A percentile compares a stretch with the other conserved stretches of the same genome.
Conservation (phyloP, 176 grass and related monocot genomes). For the Chrysopogon serrulatus region DNA sequence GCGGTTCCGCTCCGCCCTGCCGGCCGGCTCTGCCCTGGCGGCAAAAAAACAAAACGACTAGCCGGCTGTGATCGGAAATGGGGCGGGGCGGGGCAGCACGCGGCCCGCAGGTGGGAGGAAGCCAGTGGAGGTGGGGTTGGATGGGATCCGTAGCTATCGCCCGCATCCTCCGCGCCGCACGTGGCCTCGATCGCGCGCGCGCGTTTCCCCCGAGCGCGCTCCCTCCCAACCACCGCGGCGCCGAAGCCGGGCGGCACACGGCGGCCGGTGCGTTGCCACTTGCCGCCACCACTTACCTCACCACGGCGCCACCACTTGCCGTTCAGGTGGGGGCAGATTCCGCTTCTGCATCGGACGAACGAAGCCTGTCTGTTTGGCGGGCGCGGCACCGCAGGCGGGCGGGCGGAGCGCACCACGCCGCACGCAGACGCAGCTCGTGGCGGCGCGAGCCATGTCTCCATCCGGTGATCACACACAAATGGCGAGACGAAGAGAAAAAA, state of each 20-base stretch:
- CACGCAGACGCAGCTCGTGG: background rate
- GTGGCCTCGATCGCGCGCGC: constrained; percentile 29
- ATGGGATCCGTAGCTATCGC: background rate
- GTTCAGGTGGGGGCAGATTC: background rate
- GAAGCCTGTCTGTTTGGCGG: background rate
- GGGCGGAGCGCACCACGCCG: background rate
- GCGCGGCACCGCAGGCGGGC: background rate
- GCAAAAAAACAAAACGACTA: background rate
- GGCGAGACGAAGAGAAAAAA: constrained; percentile 22
- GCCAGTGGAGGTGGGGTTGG: background rate
- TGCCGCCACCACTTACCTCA: background rate
- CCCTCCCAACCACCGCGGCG: constrained; percentile 18
- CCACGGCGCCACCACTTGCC: background rate
- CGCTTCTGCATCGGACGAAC: constrained; percentile 15
- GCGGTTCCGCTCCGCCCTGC: background rate
- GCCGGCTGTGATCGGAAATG: constrained; percentile 16
- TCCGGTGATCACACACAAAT: background rate
- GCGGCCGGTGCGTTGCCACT: background rate
- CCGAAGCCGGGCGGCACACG: background rate
- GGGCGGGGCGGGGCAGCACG: constrained; percentile 4
- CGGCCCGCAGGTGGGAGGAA: background rate
- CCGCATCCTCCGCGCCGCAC: constrained; percentile 7
- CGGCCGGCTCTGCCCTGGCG: background rate
- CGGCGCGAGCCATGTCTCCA: background rate
- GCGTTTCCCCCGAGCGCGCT: background rate